Percentiles rank a stretch among this genome's conserved stretches.
Evolutionary conservation across 805 yeast species (phyloP).

Genomic region (Zygoascus bituminiphila): DNA sequence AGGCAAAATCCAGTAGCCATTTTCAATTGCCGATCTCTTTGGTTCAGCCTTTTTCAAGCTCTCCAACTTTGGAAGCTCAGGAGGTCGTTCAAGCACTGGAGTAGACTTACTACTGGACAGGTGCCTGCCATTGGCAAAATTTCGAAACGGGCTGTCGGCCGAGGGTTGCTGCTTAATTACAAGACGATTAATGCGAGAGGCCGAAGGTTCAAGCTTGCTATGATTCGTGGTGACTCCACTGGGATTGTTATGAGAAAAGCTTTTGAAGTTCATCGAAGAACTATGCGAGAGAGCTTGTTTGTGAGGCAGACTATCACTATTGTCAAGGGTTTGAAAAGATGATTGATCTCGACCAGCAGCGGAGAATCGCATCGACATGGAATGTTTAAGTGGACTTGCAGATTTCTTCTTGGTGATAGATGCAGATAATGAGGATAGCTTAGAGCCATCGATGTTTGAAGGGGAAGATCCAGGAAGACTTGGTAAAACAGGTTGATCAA

Average conservation of each 20-base stretch:
- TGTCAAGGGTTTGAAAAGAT: not conserved
- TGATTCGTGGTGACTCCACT: not conserved
- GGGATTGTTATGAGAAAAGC: not conserved
- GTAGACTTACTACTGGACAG: not conserved
- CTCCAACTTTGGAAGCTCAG: not conserved
- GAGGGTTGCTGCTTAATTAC: not conserved
- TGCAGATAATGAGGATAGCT: not conserved
- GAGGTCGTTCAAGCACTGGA: not conserved
- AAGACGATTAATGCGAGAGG: not conserved
- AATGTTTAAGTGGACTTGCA: not conserved
- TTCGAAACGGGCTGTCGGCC: not conserved
- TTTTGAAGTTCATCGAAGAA: not conserved
- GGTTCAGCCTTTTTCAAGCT: not conserved
- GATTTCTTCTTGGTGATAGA: not conserved
- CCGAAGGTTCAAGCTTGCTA: not conserved
- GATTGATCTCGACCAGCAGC: not conserved
- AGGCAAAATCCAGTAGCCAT: slow-evolving; percentile 76
- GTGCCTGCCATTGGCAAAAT: not conserved
- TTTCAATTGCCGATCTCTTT: not conserved
- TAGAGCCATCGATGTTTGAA: not conserved
- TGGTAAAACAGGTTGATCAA: not conserved
- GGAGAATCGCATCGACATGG: not conserved
- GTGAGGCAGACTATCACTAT: not conserved
- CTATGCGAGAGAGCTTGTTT: not conserved
- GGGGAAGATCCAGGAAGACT: not conserved